Percentiles rank a stretch among this genome's conserved stretches.
phyloP scores from a whole-genome alignment of 108 stramenopile species.

The Fragilariopsis cylindrus region DNA sequence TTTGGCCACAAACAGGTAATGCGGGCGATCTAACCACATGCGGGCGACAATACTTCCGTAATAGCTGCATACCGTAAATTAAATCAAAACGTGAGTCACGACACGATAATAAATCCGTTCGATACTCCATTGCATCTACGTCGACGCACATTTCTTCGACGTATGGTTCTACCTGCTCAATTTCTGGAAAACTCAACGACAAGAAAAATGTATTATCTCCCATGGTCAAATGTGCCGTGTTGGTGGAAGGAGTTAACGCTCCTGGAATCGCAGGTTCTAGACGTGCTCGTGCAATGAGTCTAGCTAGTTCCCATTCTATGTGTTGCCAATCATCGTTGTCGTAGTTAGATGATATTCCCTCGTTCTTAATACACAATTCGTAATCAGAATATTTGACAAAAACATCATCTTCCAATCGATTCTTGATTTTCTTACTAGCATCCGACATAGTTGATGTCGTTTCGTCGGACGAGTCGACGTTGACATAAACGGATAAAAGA shows the following conservation, averaged over 20 bases:
- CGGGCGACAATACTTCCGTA: conserved; percentile 70
- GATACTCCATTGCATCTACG: conserved; percentile 93
- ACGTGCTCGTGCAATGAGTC: conserved; percentile 75
- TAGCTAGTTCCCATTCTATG: conserved; percentile 81
- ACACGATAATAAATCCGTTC: conserved; percentile 77
- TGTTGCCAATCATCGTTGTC: conserved; percentile 48
- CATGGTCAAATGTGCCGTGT: conserved; percentile 84
- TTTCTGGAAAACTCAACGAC: conserved; percentile 74
- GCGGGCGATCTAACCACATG: conserved; percentile 70
- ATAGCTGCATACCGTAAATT: conserved; percentile 72
- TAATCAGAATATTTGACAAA: conserved; percentile 78
- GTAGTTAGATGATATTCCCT: conserved; percentile 43
- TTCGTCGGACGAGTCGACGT: conserved; percentile 57
- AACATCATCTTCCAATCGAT: conserved; percentile 52
- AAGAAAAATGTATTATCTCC: conserved; percentile 85
- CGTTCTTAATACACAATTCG: conserved; percentile 80
- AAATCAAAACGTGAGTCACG: conserved; percentile 78
- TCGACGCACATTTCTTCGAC: conserved; percentile 84
- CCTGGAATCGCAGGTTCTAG: conserved; percentile 75
- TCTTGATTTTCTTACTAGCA: conserved; percentile 28
- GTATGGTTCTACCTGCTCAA: conserved; percentile 74
- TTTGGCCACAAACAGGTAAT: conserved; percentile 62
- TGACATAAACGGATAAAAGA: conserved; percentile 69
- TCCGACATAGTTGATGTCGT: conserved; percentile 29
- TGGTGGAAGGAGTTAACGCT: conserved; percentile 45